Evolutionary conservation across 2,329 filamentous ascomycete genomes (phyloP), one percentile per base, ranked within the genome.

Genomic region (Curvularia hawaiiensis): DNA sequence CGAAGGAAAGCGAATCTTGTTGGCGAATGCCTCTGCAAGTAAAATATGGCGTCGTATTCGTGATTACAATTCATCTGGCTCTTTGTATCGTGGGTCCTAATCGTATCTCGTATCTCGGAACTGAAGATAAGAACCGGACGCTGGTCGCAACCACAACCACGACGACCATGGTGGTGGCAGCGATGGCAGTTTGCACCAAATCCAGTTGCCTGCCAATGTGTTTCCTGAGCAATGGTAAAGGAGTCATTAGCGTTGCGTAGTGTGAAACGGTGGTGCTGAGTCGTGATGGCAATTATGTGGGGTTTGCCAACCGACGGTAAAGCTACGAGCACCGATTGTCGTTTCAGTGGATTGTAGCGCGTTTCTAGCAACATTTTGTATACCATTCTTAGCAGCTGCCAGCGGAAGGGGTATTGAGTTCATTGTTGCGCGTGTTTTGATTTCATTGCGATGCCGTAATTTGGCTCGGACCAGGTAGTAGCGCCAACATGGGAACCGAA

Each of bases 261-360:
- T 54, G 44, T 67, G 65, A 72, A 72, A 71, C 69, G 51, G 68
- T 66, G 64, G 64, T 60, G 50, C 59, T 26, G 58, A 50, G 48
- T 26, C 39, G 48, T 30, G 26, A 39, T 28, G 49, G 44, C 52
- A 38, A 38, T 38, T 46, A 59, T 60, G 56, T 51, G 56, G 58
- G 52, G 57, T 59, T 60, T 50, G 46, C 50, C 54, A 59, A 33
- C 45, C 52, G 53, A 47, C 50, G 45, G 33, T 33, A 31, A 33
- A 47, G 48, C 41, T 35, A 52, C 58, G 56, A 46, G 48, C 38
- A 18, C 35, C 22, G 30, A 31, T n/a, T 4, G 39, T 49, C 22
- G 61, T 64, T 65, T 65, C 63, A 61, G 59, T 43, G 38, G n/a
- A n/a, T 8, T 33, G 54, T 52, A 50, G 33, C 48, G 24, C n/a